Conservation (phyloP, 2,329 filamentous ascomycete species). For the Dendryphion nanum region DNA sequence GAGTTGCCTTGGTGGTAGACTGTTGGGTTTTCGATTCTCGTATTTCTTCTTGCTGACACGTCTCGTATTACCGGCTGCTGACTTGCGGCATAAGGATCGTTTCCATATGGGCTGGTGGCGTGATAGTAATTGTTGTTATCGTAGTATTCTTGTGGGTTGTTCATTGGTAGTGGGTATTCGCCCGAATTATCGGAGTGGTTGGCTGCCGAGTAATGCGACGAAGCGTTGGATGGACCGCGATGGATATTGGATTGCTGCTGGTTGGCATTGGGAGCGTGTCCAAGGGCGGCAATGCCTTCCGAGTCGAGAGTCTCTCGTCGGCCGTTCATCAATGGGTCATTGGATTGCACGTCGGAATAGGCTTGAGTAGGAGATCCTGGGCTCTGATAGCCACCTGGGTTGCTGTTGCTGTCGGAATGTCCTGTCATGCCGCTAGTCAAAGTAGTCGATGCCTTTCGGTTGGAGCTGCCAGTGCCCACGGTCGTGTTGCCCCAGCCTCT, state of each 20-base stretch:
- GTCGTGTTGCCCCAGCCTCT: conserved; percentile 90
- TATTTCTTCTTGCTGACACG: conserved; percentile 88
- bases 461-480: no score
- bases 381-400: conserved; percentile 51
- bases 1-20: conserved; percentile 87
- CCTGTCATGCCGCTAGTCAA: conserved; percentile 68
- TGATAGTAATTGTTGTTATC: conserved; percentile 58
- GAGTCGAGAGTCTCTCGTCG: conserved; percentile 60
- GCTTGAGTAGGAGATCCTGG: conserved; percentile 64
- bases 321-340: conserved; percentile 60
- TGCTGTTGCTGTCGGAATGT: conserved; percentile 69
- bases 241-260: conserved; percentile 68
- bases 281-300: conserved; percentile 81
- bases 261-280: conserved; percentile 61
- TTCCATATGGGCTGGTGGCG: conserved; percentile 52
- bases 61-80: conserved; percentile 84
- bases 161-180: conserved; percentile 51
- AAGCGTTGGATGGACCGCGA: conserved; percentile 90
- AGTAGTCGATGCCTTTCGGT: conserved; percentile 83
- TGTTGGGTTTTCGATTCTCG: conserved; percentile 86
- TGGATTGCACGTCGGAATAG: conserved; percentile 67
- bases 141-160: conserved; percentile 51
- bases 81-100: conserved; percentile 53
- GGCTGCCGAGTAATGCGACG: conserved; percentile 87
- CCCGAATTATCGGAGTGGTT: conserved; percentile 67